Base-by-base conservation (phyloP, 768 basidiomycete genomes). In the Crassisporium funariophilum region DNA sequence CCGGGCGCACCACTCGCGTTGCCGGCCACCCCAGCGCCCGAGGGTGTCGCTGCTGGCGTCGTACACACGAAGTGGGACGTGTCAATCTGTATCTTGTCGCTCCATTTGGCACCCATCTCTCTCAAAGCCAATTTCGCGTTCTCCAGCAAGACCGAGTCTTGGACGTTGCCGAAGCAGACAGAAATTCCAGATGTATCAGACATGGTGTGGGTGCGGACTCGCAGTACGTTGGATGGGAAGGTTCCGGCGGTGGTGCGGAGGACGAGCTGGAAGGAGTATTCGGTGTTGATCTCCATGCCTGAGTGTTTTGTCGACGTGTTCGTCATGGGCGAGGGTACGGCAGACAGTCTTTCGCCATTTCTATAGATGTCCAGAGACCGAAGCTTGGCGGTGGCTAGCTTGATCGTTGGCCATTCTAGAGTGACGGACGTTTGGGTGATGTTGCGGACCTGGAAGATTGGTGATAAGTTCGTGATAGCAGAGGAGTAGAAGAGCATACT, bases 51-150 rank as follows among this genome's bases (percentile, higher is more conserved):
- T 1, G 84, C 86, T 2, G 94, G 92, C 0, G 89, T 92, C 13
- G 93, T 95, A 62, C 94, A 95, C 33, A 98, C 94, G 55, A 97
- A 99, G 66, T 99, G 95, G 0, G 95, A 98, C 8, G 95, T 98
- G 62, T 99, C 95, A 47, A 98, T 95, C 70, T 95, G 91, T 31
- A 99, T 94, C 59, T 83, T 88, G 54, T 95, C 88, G 58, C 84
- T 90, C 86, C 88, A 94, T 54, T 87, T 87, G 0, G 91, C 95
- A 33, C 77, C 79, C 88, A 98, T 97, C 57, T 89, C 84, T 36
- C 77, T 63, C 43, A 99, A 67, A 6, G 92, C 91, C 45, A 81
- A 63, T 65, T 91, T 91, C 23, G 88, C 84, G 51, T 93, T 84
- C 59, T 90, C 86, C 46, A 95, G 74, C 47, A 95, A 61, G 3